A percentile compares a stretch with the other conserved stretches of the same genome.
Evolutionary conservation across 176 grass and related monocot genomes (phyloP).

Genomic region (Oryza glaberrima): DNA sequence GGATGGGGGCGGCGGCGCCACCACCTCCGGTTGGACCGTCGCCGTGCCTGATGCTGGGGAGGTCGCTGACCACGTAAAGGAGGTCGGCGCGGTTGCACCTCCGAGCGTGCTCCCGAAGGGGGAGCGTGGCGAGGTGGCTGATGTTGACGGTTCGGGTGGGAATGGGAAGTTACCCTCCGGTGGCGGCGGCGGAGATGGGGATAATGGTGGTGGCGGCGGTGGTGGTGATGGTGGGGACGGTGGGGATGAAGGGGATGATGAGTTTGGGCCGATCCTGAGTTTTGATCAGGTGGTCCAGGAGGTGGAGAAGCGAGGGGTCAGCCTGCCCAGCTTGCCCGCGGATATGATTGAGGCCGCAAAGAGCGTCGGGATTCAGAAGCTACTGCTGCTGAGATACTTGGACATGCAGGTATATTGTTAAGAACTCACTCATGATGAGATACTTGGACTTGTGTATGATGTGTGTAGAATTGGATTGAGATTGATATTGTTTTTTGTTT

Average conservation of each 20-base stretch:
- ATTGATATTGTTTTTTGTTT: conserved; percentile 18
- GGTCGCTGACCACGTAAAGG: neutral
- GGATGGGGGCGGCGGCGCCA: neutral
- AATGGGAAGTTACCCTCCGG: conserved; percentile 39
- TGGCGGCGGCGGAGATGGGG: conserved; percentile 6
- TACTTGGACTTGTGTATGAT: neutral
- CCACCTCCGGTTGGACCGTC: neutral
- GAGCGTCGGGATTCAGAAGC: conserved; percentile 66
- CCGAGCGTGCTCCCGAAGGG: neutral
- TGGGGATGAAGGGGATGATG: conserved; percentile 46
- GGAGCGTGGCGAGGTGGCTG: conserved; percentile 10
- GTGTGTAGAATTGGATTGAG: neutral
- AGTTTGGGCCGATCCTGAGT: conserved; percentile 71
- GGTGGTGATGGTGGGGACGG: neutral
- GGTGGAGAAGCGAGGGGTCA: conserved; percentile 48
- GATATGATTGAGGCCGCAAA: conserved; percentile 77
- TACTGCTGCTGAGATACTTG: conserved; percentile 70
- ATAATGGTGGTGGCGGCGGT: neutral
- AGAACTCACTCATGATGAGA: neutral
- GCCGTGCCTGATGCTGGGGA: conserved; percentile 1
- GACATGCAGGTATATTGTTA: conserved; percentile 65
- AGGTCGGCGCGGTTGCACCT: neutral
- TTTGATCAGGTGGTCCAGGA: conserved; percentile 68
- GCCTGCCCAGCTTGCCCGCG: conserved; percentile 59
- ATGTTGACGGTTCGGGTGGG: conserved; percentile 38